Percentiles rank a stretch among this genome's conserved stretches.
phyloP scores from a whole-genome alignment of 1,284 basidiomycete genomes.

The Ceratobasidium sp. region DNA sequence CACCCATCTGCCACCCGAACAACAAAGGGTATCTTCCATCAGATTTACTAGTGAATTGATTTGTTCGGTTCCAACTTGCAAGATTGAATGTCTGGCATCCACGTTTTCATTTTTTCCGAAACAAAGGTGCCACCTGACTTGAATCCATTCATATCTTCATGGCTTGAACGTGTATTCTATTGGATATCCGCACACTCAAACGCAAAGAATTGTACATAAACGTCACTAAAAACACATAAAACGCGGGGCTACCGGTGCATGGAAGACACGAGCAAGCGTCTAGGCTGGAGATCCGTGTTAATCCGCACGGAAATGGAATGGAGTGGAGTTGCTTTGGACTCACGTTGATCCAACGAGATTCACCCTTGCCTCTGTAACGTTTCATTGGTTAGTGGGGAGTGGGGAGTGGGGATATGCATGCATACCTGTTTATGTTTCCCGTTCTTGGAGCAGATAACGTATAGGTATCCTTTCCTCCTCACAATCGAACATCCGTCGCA shows the following conservation, averaged over 20 bases:
- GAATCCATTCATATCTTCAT: not conserved
- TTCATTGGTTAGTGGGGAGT: not conserved
- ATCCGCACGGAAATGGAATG: no score
- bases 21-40: no score
- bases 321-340: not conserved
- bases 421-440: slow-evolving; percentile 97
- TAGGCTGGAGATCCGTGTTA: no score
- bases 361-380: slow-evolving; percentile 28
- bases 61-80: no score
- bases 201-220: not conserved
- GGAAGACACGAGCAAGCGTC: not conserved
- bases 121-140: not conserved
- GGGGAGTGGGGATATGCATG: slow-evolving; percentile 36
- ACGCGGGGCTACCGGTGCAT: not conserved
- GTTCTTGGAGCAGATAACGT: slow-evolving; percentile 91
- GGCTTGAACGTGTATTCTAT: not conserved
- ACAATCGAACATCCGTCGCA: slow-evolving; percentile 90
- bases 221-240: not conserved
- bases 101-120: no score
- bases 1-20: no score
- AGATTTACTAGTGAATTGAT: no score
- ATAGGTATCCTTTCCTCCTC: slow-evolving; percentile 86
- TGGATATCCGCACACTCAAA: not conserved
- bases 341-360: not conserved
- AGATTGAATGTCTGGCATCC: no score